phyloP scores from a whole-genome alignment of 768 basidiomycete species.

The Tephrocybe sp. region DNA sequence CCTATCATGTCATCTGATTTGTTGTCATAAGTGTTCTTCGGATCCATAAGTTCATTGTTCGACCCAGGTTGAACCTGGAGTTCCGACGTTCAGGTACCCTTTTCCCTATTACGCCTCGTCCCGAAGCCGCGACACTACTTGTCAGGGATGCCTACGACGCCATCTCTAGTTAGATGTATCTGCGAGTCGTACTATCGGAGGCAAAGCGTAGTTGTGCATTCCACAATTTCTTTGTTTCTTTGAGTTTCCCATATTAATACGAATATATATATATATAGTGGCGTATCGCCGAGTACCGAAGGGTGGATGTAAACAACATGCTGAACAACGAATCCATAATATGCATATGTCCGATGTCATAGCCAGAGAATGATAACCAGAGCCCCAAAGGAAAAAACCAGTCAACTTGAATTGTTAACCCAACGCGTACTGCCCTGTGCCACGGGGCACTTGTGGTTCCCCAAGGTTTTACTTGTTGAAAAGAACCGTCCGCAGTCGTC shows the following conservation, averaged over 20 bases:
- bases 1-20: background rate
- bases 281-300: background rate
- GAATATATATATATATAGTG: background rate
- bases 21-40: too few relatives aligned
- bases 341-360: background rate
- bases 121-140: too few relatives aligned
- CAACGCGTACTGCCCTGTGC: conserved; percentile 49
- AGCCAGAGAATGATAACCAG: background rate
- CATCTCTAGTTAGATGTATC: too few relatives aligned
- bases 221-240: too few relatives aligned
- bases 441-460: conserved; percentile 57
- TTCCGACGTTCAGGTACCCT: too few relatives aligned
- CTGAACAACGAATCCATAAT: background rate
- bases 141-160: too few relatives aligned
- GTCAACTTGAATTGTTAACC: conserved; percentile 34
- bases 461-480: conserved; percentile 50
- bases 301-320: too few relatives aligned
- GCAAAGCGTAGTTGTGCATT: too few relatives aligned
- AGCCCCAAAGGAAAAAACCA: background rate
- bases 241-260: background rate
- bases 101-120: too few relatives aligned
- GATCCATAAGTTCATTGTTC: too few relatives aligned
- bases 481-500: conserved; percentile 54
- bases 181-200: too few relatives aligned
- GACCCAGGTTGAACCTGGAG: too few relatives aligned